These are phyloP conservation scores for Xylariaceae sp. DNA, from an alignment of 2,329 filamentous ascomycete genomes.

Conservation along the genomic window DNA sequence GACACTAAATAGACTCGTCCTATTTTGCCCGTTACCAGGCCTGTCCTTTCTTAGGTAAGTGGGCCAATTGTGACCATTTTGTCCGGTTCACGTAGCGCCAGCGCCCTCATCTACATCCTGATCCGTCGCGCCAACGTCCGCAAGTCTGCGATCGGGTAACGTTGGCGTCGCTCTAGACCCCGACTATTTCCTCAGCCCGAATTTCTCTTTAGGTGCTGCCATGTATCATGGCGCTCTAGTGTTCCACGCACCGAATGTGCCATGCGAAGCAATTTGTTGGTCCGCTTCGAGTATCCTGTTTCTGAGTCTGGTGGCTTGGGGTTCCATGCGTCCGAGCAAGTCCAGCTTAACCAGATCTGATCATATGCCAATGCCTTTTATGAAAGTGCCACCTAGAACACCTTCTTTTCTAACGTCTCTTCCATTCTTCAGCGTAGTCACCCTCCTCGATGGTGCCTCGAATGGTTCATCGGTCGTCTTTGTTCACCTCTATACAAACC, in stretches of 20 bases:
- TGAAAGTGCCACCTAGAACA: neutral
- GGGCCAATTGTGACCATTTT: conserved; percentile 8
- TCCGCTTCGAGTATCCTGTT: conserved; percentile 14
- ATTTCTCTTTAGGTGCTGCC: conserved; percentile 18
- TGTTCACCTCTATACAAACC: conserved; percentile 5
- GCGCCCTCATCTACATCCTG: conserved; percentile 8
- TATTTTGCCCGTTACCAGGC: conserved; percentile 18
- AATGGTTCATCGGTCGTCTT: conserved; percentile 20
- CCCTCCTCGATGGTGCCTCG: conserved; percentile 18
- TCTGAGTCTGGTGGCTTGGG: conserved; percentile 20
- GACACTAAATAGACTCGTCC: conserved; percentile 11
- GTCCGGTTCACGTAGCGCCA: neutral
- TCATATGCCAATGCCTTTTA: neutral
- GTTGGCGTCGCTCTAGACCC: conserved; percentile 28
- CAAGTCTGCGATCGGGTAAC: conserved; percentile 23
- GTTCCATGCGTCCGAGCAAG: conserved; percentile 23
- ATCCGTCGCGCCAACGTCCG: conserved; percentile 19
- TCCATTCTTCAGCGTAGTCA: conserved; percentile 10
- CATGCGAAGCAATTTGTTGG: conserved; percentile 14
- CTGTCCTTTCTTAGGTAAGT: conserved; percentile 11
- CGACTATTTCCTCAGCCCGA: conserved; percentile 19
- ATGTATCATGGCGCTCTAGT: conserved; percentile 27
- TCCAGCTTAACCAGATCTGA: conserved; percentile 18
- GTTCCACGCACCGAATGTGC: conserved; percentile 15
- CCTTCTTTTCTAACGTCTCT: conserved; percentile 1